These are phyloP conservation scores for Davidsoniella australis DNA, from an alignment of 2,329 filamentous ascomycete genomes.

Conservation along the genomic window DNA sequence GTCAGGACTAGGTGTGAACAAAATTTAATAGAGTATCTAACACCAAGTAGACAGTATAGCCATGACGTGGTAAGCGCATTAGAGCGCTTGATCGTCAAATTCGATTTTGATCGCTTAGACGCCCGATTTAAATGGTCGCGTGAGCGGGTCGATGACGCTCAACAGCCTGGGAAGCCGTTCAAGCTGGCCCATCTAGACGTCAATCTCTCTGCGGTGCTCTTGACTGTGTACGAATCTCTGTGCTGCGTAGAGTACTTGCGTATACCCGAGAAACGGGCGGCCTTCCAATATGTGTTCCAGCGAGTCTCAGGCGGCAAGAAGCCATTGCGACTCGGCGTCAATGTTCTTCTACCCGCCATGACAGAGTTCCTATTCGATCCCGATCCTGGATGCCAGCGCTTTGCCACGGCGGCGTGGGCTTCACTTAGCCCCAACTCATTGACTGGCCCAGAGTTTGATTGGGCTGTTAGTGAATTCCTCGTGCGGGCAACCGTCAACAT, in stretches of 20 bases:
- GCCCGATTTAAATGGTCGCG: constrained; percentile 38
- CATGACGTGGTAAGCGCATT: constrained; percentile 36
- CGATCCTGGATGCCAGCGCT: constrained; percentile 44
- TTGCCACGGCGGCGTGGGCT: constrained; percentile 54
- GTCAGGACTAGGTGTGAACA: neutral
- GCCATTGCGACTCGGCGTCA: constrained; percentile 58
- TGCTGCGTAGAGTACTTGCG: constrained; percentile 67
- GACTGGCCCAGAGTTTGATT: constrained; percentile 63
- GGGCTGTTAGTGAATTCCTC: constrained; percentile 64
- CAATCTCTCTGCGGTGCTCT: constrained; percentile 41
- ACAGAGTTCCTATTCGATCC: constrained; percentile 69
- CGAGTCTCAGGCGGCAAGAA: constrained; percentile 59
- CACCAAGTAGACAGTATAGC: constrained; percentile 23
- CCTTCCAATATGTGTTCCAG: constrained; percentile 72
- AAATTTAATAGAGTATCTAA: neutral
- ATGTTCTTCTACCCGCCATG: constrained; percentile 62
- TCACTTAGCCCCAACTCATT: constrained; percentile 44
- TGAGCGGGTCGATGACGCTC: constrained; percentile 7
- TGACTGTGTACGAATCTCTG: constrained; percentile 74
- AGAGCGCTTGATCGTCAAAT: constrained; percentile 36
- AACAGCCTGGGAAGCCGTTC: constrained; percentile 19
- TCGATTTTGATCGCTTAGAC: constrained; percentile 45
- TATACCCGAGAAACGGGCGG: constrained; percentile 29
- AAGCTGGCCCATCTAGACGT: constrained; percentile 29
- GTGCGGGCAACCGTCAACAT: constrained; percentile 47